Evolutionary conservation across 768 basidiomycete species (phyloP).

Genomic region (Podaxis mareebaensis): DNA sequence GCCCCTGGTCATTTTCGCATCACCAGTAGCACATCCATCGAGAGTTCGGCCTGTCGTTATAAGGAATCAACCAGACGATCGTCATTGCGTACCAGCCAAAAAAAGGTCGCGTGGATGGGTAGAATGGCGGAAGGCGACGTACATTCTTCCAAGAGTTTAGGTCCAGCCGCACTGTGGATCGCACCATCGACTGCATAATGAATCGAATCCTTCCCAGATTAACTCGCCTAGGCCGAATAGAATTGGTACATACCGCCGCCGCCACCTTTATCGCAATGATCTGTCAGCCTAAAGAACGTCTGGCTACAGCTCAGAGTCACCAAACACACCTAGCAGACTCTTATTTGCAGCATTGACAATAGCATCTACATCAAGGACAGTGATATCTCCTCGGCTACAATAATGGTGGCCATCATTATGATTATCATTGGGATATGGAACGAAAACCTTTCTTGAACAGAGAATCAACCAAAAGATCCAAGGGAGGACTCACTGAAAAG

Average conservation of each 20-base stretch:
- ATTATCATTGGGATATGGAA: neutral
- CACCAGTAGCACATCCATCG: conserved; percentile 69
- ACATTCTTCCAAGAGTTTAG: conserved; percentile 70
- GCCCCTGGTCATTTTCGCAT: conserved; percentile 78
- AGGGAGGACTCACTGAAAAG: conserved; percentile 1
- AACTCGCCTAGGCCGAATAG: neutral
- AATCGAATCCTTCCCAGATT: neutral
- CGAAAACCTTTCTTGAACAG: neutral
- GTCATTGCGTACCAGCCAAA: neutral
- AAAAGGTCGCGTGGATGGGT: neutral
- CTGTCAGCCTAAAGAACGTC: neutral
- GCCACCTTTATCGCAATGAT: conserved; percentile 51
- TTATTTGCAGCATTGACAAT: conserved; percentile 86
- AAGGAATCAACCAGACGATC: neutral
- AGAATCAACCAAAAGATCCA: neutral
- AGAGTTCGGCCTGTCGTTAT: conserved; percentile 54
- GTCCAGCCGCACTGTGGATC: conserved; percentile 77
- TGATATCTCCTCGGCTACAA: conserved; percentile 77
- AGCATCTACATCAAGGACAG: conserved; percentile 63
- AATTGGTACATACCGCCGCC: conserved; percentile 59
- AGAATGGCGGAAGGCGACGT: conserved; percentile 22
- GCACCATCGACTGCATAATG: conserved; percentile 69
- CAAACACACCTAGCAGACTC: conserved; percentile 59
- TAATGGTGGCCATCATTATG: conserved; percentile 5
- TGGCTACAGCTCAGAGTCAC: conserved; percentile 16